Percentiles rank a stretch among this genome's conserved stretches.
Conservation (phyloP, 805 yeast species). For the Pichia thaimueangensis region DNA sequence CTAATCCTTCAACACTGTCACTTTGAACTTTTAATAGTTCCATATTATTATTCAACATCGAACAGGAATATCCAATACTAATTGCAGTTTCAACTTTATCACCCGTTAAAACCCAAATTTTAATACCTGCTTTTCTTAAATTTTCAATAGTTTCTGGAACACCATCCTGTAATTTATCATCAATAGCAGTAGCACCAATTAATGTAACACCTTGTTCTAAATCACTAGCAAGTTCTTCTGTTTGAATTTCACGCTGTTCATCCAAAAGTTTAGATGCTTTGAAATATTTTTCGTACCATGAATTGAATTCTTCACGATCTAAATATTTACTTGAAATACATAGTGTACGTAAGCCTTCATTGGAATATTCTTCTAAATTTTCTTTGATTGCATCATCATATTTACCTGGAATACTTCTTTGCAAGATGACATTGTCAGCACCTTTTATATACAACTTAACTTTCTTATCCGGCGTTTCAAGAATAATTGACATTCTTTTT, state of each 20-base stretch:
- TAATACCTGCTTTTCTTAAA: constrained; percentile 66
- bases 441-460: constrained; percentile 57
- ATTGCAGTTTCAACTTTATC: constrained; percentile 81
- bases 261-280: constrained; percentile 51
- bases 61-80: constrained; percentile 76
- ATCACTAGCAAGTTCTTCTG: constrained; percentile 50
- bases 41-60: constrained; percentile 62
- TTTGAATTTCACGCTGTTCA: constrained; percentile 50
- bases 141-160: constrained; percentile 69
- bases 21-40: constrained; percentile 53
- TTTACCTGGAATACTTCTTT: constrained; percentile 28
- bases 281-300: constrained; percentile 52
- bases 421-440: constrained; percentile 67
- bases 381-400: constrained; percentile 42
- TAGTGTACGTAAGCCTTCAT: constrained; percentile 72
- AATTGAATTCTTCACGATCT: constrained; percentile 36
- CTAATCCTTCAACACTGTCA: constrained; percentile 18
- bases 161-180: constrained; percentile 71
- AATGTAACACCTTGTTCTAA: constrained; percentile 52
- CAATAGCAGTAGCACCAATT: constrained; percentile 78
- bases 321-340: constrained; percentile 59
- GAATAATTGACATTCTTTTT: constrained; percentile 72
- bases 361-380: constrained; percentile 63
- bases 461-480: constrained; percentile 37
- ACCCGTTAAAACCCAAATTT: constrained; percentile 79